phyloP scores from a whole-genome alignment of 2,329 filamentous ascomycete genomes.

The Cordyceps pruinosa region DNA sequence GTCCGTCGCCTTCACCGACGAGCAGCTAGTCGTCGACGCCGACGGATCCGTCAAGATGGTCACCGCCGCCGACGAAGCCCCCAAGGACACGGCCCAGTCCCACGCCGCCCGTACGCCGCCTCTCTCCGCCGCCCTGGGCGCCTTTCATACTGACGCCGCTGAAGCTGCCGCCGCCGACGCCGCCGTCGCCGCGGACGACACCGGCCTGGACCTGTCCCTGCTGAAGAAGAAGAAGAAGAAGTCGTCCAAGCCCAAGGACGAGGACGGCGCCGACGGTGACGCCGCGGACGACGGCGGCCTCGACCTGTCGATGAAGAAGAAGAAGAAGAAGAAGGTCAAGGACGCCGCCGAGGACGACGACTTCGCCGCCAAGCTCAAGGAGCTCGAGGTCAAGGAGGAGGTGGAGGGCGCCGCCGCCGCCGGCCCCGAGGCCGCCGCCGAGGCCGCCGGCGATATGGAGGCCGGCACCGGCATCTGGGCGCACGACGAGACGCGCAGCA shows the following conservation, averaged over 20 bases:
- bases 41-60: constrained; percentile 79
- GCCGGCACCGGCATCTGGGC: constrained; percentile 85
- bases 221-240: constrained; percentile 82
- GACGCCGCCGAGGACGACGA: constrained; percentile 55
- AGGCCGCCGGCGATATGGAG: constrained; percentile 72
- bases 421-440: constrained; percentile 40
- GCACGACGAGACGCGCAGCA: constrained; percentile 69
- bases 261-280: constrained; percentile 38
- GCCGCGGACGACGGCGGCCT: constrained; percentile 43
- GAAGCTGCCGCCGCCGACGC: constrained; percentile 33
- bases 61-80: constrained; percentile 62
- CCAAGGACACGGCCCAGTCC: constrained; percentile 71
- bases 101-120: constrained; percentile 64
- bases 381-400: constrained; percentile 59
- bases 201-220: constrained; percentile 51
- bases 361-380: constrained; percentile 54
- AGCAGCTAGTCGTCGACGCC: constrained; percentile 78
- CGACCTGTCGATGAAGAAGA: constrained; percentile 58
- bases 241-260: constrained; percentile 38
- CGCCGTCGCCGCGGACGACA: constrained; percentile 42
- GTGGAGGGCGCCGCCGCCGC: constrained; percentile 42
- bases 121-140: constrained; percentile 46
- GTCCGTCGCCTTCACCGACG: constrained; percentile 88
- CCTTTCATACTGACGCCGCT: constrained; percentile 44
- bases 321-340: constrained; percentile 57